Base-by-base conservation (phyloP, 495 filamentous ascomycete genomes). In the Neurospora discreta region DNA sequence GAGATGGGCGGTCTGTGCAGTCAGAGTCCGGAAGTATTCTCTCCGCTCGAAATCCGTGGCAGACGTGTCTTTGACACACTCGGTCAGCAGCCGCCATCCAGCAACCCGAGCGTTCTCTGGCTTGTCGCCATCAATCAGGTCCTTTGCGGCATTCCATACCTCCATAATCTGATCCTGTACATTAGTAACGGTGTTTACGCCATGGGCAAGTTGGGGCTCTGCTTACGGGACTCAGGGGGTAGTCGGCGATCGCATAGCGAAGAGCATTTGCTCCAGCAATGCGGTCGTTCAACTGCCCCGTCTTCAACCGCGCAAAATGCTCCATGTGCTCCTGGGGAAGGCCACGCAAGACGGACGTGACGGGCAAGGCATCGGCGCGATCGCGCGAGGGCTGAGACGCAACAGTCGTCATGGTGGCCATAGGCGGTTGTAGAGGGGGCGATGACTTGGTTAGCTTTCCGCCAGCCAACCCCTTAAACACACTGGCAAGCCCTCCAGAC, bases 81-180 rank as follows among this genome's bases (percentile, higher is more conserved):
- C 87, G 52, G 82, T 85, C 20, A 93, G 81, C 15, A 93, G 85
- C 70, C 85, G 86, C 82, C 88, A 91, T 13, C 86, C 90, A 10
- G 85, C 84, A 69, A 81, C 76, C 16, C 89, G 84, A 72, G 85
- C 86, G 43, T 85, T 82, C 11, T 78, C 76, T 2, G 87, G 80
- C 67, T 90, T 87, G 5, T 82, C 74, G n/a, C 84, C 76, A 18
- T 88, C 83, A 30, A 91, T 85, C 42, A 92, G 78, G 74, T 92
- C 89, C 76, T 88, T 89, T 15, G 84, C 90, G 30, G 87, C 85
- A 65, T 84, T 82, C 88, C 90, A 93, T 46, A 92, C 88, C 44
- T 84, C 84, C 38, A 84, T 78, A 26, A 87, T 80, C 74, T 77
- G 43, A 9, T 69, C 46, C 6, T 7, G 26, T 5, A 5, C 44